Percentiles rank a stretch among this genome's conserved stretches.
Evolutionary conservation across 2,329 filamentous ascomycete genomes (phyloP).

Genomic region (Berkeleyomyces rouxiae): DNA sequence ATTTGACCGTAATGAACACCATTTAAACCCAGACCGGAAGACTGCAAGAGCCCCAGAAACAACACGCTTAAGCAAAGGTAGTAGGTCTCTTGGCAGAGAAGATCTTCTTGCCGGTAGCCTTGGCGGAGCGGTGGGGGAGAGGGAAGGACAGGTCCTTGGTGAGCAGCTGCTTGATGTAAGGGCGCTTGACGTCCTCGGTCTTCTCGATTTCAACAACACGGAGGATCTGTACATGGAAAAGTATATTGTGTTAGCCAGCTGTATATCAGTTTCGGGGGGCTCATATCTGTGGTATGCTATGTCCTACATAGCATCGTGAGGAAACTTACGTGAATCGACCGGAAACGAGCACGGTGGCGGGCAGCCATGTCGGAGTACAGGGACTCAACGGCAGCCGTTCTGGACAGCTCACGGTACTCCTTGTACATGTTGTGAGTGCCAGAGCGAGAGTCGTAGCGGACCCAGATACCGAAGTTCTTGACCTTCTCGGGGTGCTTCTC

Average conservation of each 20-base stretch:
- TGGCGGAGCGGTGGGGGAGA: slow-evolving; percentile 87
- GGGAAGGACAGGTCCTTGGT: slow-evolving; percentile 94
- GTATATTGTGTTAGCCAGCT: neutral
- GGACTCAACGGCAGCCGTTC: slow-evolving; percentile 85
- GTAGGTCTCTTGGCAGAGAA: slow-evolving; percentile 86
- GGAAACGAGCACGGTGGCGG: slow-evolving; percentile 89
- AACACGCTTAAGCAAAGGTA: slow-evolving; percentile 80
- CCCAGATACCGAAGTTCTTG: slow-evolving; percentile 99
- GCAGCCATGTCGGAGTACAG: slow-evolving; percentile 99
- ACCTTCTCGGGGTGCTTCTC: slow-evolving; percentile 99
- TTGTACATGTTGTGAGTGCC: slow-evolving; percentile 99
- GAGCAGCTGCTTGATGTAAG: slow-evolving; percentile 98
- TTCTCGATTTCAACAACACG: slow-evolving; percentile 97
- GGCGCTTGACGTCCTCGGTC: slow-evolving; percentile 84
- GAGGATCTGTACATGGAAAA: slow-evolving; percentile 51
- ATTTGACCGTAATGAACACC: slow-evolving; percentile 45
- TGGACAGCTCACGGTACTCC: slow-evolving; percentile 99
- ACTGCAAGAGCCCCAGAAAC: slow-evolving; percentile 29
- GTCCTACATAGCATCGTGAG: neutral
- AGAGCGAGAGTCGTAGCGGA: slow-evolving; percentile 98
- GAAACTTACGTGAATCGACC: slow-evolving; percentile 84
- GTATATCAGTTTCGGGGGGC: neutral
- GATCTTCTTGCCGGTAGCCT: slow-evolving; percentile 71
- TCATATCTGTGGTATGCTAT: neutral
- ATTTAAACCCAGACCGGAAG: slow-evolving; percentile 34